Base-by-base conservation (phyloP, 1,139 yeast species). In the Suhomyces kunorum region DNA sequence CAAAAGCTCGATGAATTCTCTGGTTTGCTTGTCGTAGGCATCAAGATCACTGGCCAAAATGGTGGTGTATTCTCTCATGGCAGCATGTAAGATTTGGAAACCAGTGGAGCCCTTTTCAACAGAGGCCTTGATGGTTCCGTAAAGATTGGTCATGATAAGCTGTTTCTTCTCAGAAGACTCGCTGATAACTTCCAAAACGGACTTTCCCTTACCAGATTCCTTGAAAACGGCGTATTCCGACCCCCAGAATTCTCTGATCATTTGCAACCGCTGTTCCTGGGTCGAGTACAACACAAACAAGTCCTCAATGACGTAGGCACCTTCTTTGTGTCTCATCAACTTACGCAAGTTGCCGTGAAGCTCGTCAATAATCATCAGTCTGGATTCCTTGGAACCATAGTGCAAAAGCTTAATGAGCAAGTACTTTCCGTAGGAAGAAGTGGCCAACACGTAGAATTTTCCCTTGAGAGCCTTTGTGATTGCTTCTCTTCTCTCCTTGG, bases 231-330 rank as follows among this genome's bases (percentile, higher is more conserved):
- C 96, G 58, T 84, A 90, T 64, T 88, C 95, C n/a, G 96, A 79
- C 40, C 98, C 98, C 87, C 95, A 92, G 60, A 92, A 92, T 64
- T 92, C 98, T 62, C 95, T 81, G 49, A 92, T 80, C 83, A 92
- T 89, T 65, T 88, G 96, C 40, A 80, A 79, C 63, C 80, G 87
- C 66, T 92, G 98, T 47, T 83, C 87, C 31, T 84, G 77, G 20
- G 89, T 81, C 5, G 96, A 80, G 63, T 90, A 92, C 49, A 89
- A 80, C 20, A 89, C 87, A 61, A 75, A 92, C 54, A 89, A 76
- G 71, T 92, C 98, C 67, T 92, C 98, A 49, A 90, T 90, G 28
- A 92, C 98, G 57, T 92, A 89, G n/a, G 98, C 98, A 66, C 98
- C 98, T 73, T 92, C 98, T 67, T 85, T 84, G 66, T 92, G 98